Evolutionary conservation across 495 filamentous ascomycete species (phyloP).

Genomic region (Cladorrhinum samala): DNA sequence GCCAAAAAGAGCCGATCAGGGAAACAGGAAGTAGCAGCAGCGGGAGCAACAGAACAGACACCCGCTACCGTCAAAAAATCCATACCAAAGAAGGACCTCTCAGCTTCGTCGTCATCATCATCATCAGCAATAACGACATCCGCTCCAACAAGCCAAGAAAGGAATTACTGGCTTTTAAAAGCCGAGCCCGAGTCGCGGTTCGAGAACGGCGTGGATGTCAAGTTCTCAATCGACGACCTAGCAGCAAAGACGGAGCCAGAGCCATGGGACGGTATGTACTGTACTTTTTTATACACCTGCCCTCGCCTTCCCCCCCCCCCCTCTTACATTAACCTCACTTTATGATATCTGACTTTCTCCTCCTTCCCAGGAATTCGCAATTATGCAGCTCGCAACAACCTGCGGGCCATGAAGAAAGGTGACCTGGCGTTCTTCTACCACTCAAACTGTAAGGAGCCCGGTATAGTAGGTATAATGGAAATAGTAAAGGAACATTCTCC

Average conservation of each 20-base stretch:
- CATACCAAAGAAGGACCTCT: slow-evolving; percentile 8
- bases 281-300: slow-evolving; percentile 5
- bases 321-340: not conserved
- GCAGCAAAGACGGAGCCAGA: slow-evolving; percentile 62
- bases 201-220: slow-evolving; percentile 80
- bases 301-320: not conserved
- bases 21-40: slow-evolving; percentile 2
- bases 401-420: slow-evolving; percentile 83
- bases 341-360: not conserved
- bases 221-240: slow-evolving; percentile 93
- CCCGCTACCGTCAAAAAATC: slow-evolving; percentile 4
- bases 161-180: slow-evolving; percentile 87
- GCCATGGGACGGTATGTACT: slow-evolving; percentile 72
- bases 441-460: slow-evolving; percentile 87
- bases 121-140: slow-evolving; percentile 2
- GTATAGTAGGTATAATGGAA: slow-evolving; percentile 90
- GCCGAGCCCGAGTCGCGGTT: slow-evolving; percentile 83
- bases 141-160: slow-evolving; percentile 13
- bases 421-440: slow-evolving; percentile 97
- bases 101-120: slow-evolving; percentile 3
- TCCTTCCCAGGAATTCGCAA: slow-evolving; percentile 39
- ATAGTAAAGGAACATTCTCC: slow-evolving; percentile 74
- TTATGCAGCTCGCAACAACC: slow-evolving; percentile 70
- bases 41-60: not conserved
- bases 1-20: slow-evolving; percentile 3